Base-by-base conservation (phyloP, 371 early-diverging fungal species). In the Rhizomucor pusillus region DNA sequence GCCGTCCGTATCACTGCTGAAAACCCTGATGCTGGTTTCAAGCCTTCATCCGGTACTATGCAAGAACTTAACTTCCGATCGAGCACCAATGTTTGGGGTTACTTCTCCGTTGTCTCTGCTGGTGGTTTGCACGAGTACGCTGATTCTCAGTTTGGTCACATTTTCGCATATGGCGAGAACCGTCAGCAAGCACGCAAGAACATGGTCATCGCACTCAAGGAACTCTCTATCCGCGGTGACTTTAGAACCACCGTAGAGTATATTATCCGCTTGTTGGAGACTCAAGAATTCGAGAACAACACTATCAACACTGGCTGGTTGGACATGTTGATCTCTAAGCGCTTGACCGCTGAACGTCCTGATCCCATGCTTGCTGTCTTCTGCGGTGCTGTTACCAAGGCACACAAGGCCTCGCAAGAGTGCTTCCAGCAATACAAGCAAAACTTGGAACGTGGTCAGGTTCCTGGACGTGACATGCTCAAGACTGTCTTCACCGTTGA, bases 101-200 rank as follows among this genome's bases (percentile, higher is more conserved):
- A 99, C 80, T 99, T 99, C 82, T 93, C 94, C 11, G 94, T 98
- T 46, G 89, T 87, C 62, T 82, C 94, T 29, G 87, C 89, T 40
- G 98, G 99, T 65, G 95, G 93, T 56, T 85, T 99, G 57, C 97
- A 97, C 79, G 97, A 97, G 67, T 98, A 88, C 78, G 98, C 98
- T 36, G 99, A 99, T 76, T 96, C 97, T 22, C 99, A 99, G 75
- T 99, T 99, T 71, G 99, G 99, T 47, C 99, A 99, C 77, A 92
- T 99, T 50, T 99, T 99, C 65, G 90, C 97, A 5, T 96, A 94
- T 67, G 99, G 99, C 47, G 90, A 92, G 47, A 94, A 91, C 64
- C 87, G 99, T 68, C 90, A 91, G 60, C 89, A 91, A 62, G 87
- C 95, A 22, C 84, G 98, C 35, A 92, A 94, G 81, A 93, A 97